A percentile compares a stretch with the other conserved stretches of the same genome.
These are phyloP conservation scores for Clonostachys rhizophaga DNA, from an alignment of 2,329 filamentous ascomycete species.

Conservation along the genomic window DNA sequence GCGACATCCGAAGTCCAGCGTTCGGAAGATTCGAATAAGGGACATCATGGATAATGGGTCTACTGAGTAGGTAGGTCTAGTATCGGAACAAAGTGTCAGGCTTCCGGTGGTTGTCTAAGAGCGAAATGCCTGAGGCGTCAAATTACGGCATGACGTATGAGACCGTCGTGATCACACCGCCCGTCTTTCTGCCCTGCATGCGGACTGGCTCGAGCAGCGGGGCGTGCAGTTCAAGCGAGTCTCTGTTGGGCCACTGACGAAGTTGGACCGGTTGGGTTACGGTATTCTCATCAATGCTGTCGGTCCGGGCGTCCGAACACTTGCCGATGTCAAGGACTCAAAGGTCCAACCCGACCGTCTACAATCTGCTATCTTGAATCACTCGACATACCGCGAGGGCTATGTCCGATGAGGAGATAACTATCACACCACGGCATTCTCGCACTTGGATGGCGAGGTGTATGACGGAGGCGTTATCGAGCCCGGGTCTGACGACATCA, in stretches of 20 bases:
- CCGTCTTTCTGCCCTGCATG: constrained; percentile 5
- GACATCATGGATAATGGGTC: constrained; percentile 4
- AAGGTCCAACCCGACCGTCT: not conserved
- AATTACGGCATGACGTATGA: not conserved
- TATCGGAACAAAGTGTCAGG: constrained; percentile 3
- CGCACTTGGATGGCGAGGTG: not conserved
- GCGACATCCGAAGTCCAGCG: constrained; percentile 5
- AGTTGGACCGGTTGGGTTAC: constrained; percentile 5
- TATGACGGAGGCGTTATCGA: not conserved
- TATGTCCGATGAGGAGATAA: not conserved
- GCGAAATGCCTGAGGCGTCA: not conserved
- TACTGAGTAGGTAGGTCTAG: constrained; percentile 1
- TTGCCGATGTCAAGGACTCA: constrained; percentile 5
- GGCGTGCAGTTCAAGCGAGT: constrained; percentile 6
- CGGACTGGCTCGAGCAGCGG: constrained; percentile 1
- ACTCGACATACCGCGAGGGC: not conserved
- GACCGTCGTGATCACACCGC: constrained; percentile 2
- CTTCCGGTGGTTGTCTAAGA: not conserved
- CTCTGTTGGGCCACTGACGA: constrained; percentile 2
- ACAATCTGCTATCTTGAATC: not conserved
- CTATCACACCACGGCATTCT: not conserved
- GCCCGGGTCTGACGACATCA: not conserved
- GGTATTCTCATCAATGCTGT: constrained; percentile 9
- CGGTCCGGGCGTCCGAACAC: constrained; percentile 1
- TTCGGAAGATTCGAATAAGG: not conserved